These are phyloP conservation scores for Zopfochytrium polystomum DNA, from an alignment of 371 early-diverging fungal genomes.

Conservation along the genomic window DNA sequence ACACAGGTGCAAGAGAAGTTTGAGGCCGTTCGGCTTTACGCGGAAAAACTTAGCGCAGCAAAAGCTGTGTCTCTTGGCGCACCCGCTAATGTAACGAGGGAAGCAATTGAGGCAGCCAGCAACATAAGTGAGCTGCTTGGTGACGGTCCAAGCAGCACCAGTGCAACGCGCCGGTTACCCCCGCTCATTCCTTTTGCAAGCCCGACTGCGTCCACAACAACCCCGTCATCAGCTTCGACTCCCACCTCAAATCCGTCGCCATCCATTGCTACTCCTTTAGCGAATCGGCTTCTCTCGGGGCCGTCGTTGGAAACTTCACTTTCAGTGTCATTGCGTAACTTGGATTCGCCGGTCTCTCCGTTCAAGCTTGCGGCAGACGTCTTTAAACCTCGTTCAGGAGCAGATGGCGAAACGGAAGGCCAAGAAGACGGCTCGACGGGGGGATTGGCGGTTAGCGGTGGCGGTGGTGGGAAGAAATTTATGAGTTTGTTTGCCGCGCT, in stretches of 20 bases:
- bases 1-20: too few relatives aligned
- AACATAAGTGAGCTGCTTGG: constrained; percentile 7
- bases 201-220: too few relatives aligned
- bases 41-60: not conserved
- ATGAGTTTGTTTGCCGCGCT: constrained; percentile 42
- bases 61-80: not conserved
- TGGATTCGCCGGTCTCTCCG: not conserved
- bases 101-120: not conserved
- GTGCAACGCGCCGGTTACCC: too few relatives aligned
- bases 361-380: not conserved
- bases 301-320: not conserved
- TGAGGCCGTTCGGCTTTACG: too few relatives aligned
- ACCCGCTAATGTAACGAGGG: not conserved
- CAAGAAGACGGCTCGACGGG: not conserved
- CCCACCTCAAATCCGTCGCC: too few relatives aligned
- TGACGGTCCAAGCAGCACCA: constrained; percentile 5
- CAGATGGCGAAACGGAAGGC: not conserved
- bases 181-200: too few relatives aligned
- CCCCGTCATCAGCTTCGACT: too few relatives aligned
- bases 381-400: not conserved
- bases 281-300: not conserved
- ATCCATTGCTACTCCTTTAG: not conserved
- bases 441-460: not conserved
- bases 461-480: constrained; percentile 23
- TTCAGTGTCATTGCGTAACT: not conserved